Base-by-base conservation (phyloP, 2,329 filamentous ascomycete species). In the Venturia effusa region DNA sequence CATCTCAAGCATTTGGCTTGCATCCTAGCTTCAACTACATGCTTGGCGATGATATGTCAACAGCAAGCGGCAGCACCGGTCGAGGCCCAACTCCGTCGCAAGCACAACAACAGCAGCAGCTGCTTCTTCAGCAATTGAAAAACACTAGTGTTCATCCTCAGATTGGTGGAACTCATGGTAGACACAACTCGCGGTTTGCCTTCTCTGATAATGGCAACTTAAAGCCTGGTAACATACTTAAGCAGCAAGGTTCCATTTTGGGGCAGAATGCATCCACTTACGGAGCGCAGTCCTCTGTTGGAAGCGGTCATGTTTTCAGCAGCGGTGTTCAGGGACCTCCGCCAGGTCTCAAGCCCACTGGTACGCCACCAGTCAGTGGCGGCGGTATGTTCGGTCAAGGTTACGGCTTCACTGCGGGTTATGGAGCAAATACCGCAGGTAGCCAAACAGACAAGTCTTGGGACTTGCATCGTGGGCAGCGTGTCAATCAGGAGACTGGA, bases 281-380 rank as follows among this genome's bases (percentile, higher is more conserved):
- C 22, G 43, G 54, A 17, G 22, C 24, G 19, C 51, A 64, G 17
- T n/a, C 51, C 13, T 45, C 54, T 13, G 39, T 40, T 22, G 34
- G 40, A 19, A 22, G 55, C 27, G 27, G 41, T 63, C 51, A 57
- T 34, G 51, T 57, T 34, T 57, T 57, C 30, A 57, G 51, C 15
- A 57, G 51, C 13, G 90, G 90, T 11, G 91, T 97, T 71, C 91
- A 95, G 70, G 93, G 92, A 3, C 94, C 95, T 34, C 94, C 94
- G 66, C 95, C 94, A 0, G 94, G 94, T 11, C 81, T 99, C 34
- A 99, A 99, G 78, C 95, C 93, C 27, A 92, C 92, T 2, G 91
- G 92, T 51, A 97, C 93, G 22, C 93, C 94, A 65, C 93, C 94
- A 19, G 92, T 90, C 70, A 85, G 81, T 68, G 85, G 86, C 61